Evolutionary conservation across 2,329 filamentous ascomycete genomes (phyloP).

Genomic region (Colletotrichum simmondsii): DNA sequence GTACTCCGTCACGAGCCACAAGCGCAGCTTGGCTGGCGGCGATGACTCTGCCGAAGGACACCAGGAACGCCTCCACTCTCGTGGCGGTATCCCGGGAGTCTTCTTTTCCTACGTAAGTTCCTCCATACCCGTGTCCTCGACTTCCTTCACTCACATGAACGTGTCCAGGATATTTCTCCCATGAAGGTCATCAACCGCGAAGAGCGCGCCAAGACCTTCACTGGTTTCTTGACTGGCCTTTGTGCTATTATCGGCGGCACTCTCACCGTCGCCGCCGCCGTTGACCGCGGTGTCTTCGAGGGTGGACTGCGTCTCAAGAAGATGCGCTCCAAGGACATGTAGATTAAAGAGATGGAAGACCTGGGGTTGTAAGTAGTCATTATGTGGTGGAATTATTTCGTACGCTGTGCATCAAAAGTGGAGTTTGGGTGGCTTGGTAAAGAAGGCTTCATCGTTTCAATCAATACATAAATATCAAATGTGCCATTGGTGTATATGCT

Average conservation of each 20-base stretch:
- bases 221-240: slow-evolving; percentile 91
- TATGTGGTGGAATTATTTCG: slow-evolving; percentile 19
- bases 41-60: slow-evolving; percentile 89
- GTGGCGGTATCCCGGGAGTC: slow-evolving; percentile 93
- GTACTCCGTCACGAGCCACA: slow-evolving; percentile 97
- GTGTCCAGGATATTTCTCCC: slow-evolving; percentile 88
- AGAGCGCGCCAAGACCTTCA: slow-evolving; percentile 87
- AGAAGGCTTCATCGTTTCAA: slow-evolving; percentile 13
- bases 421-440: slow-evolving; percentile 35
- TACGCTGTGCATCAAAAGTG: slow-evolving; percentile 34
- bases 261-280: slow-evolving; percentile 91
- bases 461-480: slow-evolving; percentile 14
- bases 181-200: slow-evolving; percentile 99
- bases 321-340: slow-evolving; percentile 75
- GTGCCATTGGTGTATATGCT: neutral
- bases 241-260: slow-evolving; percentile 96
- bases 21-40: slow-evolving; percentile 86
- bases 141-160: slow-evolving; percentile 36
- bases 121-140: neutral
- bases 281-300: slow-evolving; percentile 93
- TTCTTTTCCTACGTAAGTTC: slow-evolving; percentile 95
- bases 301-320: slow-evolving; percentile 88
- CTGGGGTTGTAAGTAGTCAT: slow-evolving; percentile 26
- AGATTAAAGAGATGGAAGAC: slow-evolving; percentile 32
- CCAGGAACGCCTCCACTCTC: slow-evolving; percentile 88